phyloP scores from a whole-genome alignment of 1,284 basidiomycete genomes.

The Boletus sp. region DNA sequence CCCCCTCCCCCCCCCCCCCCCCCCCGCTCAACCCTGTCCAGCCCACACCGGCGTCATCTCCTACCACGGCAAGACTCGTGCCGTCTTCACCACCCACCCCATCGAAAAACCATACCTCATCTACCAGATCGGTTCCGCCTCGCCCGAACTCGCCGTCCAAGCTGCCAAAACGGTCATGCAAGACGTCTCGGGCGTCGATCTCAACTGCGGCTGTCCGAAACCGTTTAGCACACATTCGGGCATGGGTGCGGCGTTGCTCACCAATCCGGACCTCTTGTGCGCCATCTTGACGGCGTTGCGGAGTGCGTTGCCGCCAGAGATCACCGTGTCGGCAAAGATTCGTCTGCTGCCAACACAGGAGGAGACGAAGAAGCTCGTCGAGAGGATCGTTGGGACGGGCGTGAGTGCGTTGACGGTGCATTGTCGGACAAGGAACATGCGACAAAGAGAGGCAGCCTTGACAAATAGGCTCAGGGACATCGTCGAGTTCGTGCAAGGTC shows the following conservation, averaged over 20 bases:
- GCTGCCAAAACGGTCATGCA: conserved; percentile 87
- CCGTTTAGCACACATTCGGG: conserved; percentile 95
- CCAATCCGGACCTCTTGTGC: conserved; percentile 90
- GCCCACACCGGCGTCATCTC: conserved; percentile 89
- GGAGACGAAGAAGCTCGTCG: conserved; percentile 86
- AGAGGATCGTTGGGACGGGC: conserved; percentile 86
- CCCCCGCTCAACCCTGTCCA: conserved; percentile 37
- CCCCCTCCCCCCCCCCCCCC: no score
- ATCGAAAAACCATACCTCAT: conserved; percentile 91
- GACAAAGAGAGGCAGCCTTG: conserved; percentile 80
- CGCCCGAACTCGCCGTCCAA: conserved; percentile 88
- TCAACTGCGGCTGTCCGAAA: conserved; percentile 96
- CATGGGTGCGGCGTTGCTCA: conserved; percentile 96
- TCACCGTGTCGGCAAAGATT: conserved; percentile 92
- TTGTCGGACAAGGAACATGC: conserved; percentile 94
- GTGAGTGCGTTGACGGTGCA: conserved; percentile 93
- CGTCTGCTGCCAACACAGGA: conserved; percentile 85
- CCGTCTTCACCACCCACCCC: conserved; percentile 94
- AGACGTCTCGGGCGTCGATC: conserved; percentile 93
- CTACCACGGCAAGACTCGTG: conserved; percentile 79
- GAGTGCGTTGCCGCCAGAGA: conserved; percentile 70
- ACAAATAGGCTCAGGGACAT: conserved; percentile 84
- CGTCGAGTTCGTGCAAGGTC: conserved; percentile 74
- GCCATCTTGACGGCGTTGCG: conserved; percentile 82
- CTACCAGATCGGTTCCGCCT: conserved; percentile 91